Base-by-base conservation (phyloP, 495 filamentous ascomycete genomes). In the Parmelia sp. region DNA sequence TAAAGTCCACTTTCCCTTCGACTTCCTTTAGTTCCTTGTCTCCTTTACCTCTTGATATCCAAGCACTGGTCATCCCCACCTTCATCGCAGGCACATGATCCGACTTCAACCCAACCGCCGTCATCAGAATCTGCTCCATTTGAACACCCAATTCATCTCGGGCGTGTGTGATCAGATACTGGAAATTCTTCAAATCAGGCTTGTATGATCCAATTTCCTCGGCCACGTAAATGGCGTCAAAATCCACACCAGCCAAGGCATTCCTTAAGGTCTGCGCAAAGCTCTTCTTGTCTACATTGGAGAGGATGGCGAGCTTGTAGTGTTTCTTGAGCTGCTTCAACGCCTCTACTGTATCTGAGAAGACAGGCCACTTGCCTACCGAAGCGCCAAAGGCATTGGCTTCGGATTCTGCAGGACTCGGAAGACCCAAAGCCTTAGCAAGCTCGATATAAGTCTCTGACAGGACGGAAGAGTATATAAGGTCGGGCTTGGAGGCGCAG, bases 151-250 rank as follows among this genome's bases (percentile, higher is more conserved):
- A 82, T 11, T 82, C 79, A n/a, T 68, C 64, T 70, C 81, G 73
- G 23, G 83, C 79, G 14, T 81, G 76, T 19, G 64, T 58, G 29
- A 90, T 75, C 73, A 91, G 72, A 63, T 88, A 89, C 60, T 79
- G 72, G 68, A 93, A 96, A 67, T 91, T 92, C 39, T 65, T 64
- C 40, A 76, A 69, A 63, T 80, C 77, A 0, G 90, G 90, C 77
- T 93, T 94, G 72, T 93, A 94, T 11, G 75, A 78, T 14, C 90
- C 88, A 40, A 92, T 83, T 49, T 87, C 82, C 76, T 92, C 79
- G 12, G 90, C 90, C 21, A 89, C 91, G 72, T 87, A 85, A 27
- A 90, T 77, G 19, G 80, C 80, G 68, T 90, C 88, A 63, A 93
- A 92, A 6, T 64, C 56, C 27, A 79, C 69, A 15, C 71, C 77